Percentiles rank a stretch among this genome's conserved stretches.
Conservation (phyloP, 768 basidiomycete species). For the Mycena galericulata region DNA sequence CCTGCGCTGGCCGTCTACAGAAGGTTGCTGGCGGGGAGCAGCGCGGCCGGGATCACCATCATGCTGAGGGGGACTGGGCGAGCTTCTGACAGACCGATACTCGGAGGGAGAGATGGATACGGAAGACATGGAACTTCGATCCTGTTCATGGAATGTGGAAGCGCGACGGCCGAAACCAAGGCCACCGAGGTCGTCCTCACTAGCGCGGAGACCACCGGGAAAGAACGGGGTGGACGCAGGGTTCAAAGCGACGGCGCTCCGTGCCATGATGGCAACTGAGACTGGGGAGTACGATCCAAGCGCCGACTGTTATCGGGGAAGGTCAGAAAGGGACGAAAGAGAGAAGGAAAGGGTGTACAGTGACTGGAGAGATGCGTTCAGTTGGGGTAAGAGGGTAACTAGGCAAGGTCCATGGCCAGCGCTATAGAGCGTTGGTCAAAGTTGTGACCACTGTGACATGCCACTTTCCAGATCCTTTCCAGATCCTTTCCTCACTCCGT, state of each 20-base stretch:
- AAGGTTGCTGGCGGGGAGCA: conserved; percentile 48
- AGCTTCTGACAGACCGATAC: conserved; percentile 74
- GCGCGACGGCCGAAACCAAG: conserved; percentile 58
- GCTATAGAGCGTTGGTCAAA: background rate
- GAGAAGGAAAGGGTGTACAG: conserved; percentile 16
- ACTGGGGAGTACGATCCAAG: conserved; percentile 37
- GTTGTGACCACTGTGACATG: background rate
- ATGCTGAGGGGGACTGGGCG: conserved; percentile 70
- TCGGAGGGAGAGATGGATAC: conserved; percentile 73
- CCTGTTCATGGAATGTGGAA: conserved; percentile 53
- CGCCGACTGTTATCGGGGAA: conserved; percentile 20
- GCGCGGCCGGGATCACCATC: conserved; percentile 43
- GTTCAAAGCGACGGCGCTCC: conserved; percentile 77
- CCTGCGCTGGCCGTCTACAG: conserved; percentile 53
- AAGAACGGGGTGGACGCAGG: conserved; percentile 89
- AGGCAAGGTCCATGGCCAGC: background rate
- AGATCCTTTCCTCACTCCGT: too few relatives aligned
- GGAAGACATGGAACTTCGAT: conserved; percentile 65
- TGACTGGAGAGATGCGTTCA: background rate
- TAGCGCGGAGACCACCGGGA: conserved; percentile 71
- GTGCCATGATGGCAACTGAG: conserved; percentile 66
- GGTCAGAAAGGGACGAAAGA: conserved; percentile 17
- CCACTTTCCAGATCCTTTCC: background rate
- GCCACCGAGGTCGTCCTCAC: conserved; percentile 65
- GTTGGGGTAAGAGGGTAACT: conserved; percentile 5